These are phyloP conservation scores for Phoma sp. DNA, from an alignment of 2,329 filamentous ascomycete species.

Conservation along the genomic window DNA sequence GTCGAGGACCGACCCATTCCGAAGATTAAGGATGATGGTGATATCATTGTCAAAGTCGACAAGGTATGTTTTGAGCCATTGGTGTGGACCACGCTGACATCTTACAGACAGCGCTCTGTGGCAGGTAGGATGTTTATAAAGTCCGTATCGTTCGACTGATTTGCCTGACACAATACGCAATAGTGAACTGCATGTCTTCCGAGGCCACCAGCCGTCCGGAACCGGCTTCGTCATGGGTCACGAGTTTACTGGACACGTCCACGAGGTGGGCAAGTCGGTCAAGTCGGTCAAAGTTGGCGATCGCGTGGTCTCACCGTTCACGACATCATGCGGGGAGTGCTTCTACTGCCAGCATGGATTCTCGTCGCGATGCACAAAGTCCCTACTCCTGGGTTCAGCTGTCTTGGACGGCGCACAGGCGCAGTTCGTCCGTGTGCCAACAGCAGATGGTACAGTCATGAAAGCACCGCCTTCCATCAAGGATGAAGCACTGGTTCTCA, in stretches of 20 bases:
- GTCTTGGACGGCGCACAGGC: slow-evolving; percentile 79
- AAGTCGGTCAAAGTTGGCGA: slow-evolving; percentile 75
- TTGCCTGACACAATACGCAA: slow-evolving; percentile 13
- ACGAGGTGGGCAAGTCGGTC: slow-evolving; percentile 71
- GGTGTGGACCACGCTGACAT: slow-evolving; percentile 12
- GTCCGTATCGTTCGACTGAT: neutral
- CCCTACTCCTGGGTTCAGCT: slow-evolving; percentile 72
- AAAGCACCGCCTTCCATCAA: slow-evolving; percentile 74
- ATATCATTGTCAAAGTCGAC: slow-evolving; percentile 82
- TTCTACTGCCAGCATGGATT: slow-evolving; percentile 83
- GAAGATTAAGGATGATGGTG: slow-evolving; percentile 70
- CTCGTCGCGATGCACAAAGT: slow-evolving; percentile 77
- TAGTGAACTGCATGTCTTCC: slow-evolving; percentile 85
- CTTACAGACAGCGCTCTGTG: slow-evolving; percentile 75
- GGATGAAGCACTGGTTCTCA: slow-evolving; percentile 78
- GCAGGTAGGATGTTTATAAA: slow-evolving; percentile 65
- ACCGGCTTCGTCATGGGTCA: slow-evolving; percentile 77
- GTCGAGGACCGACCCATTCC: slow-evolving; percentile 83
- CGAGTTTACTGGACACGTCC: slow-evolving; percentile 82
- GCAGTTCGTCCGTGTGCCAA: slow-evolving; percentile 75
- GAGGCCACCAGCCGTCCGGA: slow-evolving; percentile 75
- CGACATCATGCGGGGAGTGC: slow-evolving; percentile 66
- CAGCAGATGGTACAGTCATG: slow-evolving; percentile 81
- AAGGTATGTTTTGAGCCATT: slow-evolving; percentile 50
- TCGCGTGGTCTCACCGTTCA: slow-evolving; percentile 83